Conservation (phyloP, 257 asterid species). For the Nicotiana noctiflora region DNA sequence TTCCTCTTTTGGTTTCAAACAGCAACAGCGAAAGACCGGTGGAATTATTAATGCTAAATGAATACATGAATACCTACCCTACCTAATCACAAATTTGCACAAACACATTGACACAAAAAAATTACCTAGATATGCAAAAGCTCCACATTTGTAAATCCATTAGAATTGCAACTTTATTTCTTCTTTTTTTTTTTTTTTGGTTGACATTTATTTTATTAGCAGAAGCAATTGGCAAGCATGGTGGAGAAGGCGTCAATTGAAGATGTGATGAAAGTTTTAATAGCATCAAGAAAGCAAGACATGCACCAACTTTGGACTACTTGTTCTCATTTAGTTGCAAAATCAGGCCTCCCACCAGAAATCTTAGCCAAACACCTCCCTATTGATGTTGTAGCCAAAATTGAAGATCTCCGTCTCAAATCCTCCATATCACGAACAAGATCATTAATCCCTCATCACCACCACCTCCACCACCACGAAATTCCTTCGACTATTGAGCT, state of each 20-base stretch:
- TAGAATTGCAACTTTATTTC: no score
- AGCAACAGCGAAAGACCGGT: constrained; percentile 9
- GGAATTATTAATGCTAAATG: constrained; percentile 24
- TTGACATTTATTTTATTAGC: constrained; percentile 11
- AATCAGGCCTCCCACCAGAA: constrained; percentile 88
- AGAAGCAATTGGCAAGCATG: constrained; percentile 77
- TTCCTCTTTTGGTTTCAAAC: constrained; percentile 42
- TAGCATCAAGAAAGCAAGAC: constrained; percentile 86
- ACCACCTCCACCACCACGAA: constrained; percentile 33
- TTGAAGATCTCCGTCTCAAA: constrained; percentile 82
- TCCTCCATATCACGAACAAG: constrained; percentile 51
- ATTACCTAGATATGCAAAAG: neutral
- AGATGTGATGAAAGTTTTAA: constrained; percentile 81
- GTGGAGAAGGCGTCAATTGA: constrained; percentile 93
- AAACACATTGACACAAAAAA: neutral
- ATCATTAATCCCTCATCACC: constrained; percentile 45
- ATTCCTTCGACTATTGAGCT: constrained; percentile 42
- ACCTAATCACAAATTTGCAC: constrained; percentile 2
- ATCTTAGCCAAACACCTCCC: constrained; percentile 76
- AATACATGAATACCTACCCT: neutral
- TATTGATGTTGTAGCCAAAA: constrained; percentile 69
- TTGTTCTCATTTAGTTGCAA: constrained; percentile 78
- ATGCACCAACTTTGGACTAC: constrained; percentile 84
- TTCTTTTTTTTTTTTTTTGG: no score
- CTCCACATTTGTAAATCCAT: no score